Evolutionary conservation across 1,284 basidiomycete species (phyloP), one percentile per base, ranked within the genome.

Genomic region (Naganishia albida): DNA sequence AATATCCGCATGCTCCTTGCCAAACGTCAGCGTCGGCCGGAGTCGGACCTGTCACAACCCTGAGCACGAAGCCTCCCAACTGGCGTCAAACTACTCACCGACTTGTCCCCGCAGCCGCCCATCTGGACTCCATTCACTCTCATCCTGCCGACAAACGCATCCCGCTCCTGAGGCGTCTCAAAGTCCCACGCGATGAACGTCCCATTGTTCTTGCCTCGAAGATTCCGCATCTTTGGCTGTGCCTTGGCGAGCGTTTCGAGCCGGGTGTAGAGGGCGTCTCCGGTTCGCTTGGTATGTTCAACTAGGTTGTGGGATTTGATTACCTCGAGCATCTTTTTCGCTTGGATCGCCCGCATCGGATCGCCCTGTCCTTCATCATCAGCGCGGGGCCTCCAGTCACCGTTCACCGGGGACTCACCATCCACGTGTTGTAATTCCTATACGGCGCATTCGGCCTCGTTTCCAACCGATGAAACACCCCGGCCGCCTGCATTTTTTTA

Each of bases 171-270:
- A 0, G 80, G 54, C 7, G 72, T 73, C 10, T 69, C 70, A 40
- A 80, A 74, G 71, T 84, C 83, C 70, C 80, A 84, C 0, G 83
- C 79, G 67, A 83, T 76, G 72, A 83, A 84, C 0, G 83, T 84
- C 1, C 82, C 83, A 42, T 78, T 71, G 8, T 76, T 76, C 69
- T 83, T 74, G 15, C 83, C 83, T 46, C 83, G 71, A 43, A 83
- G 74, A 69, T 77, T 79, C 49, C 70, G 69, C 7, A 64, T 26
- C 2, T 43, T 26, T 3, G 39, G 20, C 13, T 42, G 42, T 6
- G 6, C 44, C 15, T 16, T 44, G 50, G 43, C 51, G 50, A 82
- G 69, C n/a, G 68, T 64, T 8, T 67, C 63, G 39, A 83, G 73
- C 1, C 72, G 52, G 1, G 50, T 18, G 71, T 78, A 79, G 48